Evolutionary conservation across 768 basidiomycete species (phyloP).

Genomic region (Pulveroboletus sp.): DNA sequence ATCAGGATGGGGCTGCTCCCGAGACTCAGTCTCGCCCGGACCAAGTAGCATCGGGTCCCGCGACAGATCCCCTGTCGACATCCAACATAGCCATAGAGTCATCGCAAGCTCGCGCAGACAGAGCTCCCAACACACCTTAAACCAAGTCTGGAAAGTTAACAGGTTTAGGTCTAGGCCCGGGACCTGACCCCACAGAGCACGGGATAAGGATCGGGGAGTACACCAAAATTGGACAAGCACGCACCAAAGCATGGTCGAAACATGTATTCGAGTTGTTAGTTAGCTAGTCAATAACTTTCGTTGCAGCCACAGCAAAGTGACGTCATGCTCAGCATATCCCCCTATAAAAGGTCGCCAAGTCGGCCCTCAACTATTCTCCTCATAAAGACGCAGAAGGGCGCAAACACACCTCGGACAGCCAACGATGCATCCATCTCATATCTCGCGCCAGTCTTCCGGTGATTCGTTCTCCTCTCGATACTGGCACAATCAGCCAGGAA

Average conservation of each 20-base stretch:
- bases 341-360: constrained; percentile 20
- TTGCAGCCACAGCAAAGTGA: constrained; percentile 15
- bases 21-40: too few relatives aligned
- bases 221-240: too few relatives aligned
- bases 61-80: too few relatives aligned
- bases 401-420: not conserved
- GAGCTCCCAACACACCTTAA: not conserved
- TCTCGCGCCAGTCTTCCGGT: constrained; percentile 23
- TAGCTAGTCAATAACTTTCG: too few relatives aligned
- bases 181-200: too few relatives aligned
- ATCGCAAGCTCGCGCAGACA: not conserved
- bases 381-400: not conserved
- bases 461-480: constrained; percentile 29
- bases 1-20: not conserved
- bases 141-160: too few relatives aligned
- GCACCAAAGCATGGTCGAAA: not conserved
- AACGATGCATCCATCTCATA: constrained; percentile 25
- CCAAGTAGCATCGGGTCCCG: too few relatives aligned
- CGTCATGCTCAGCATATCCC: constrained; percentile 24
- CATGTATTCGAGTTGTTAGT: not conserved
- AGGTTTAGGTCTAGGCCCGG: too few relatives aligned
- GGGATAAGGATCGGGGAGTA: too few relatives aligned
- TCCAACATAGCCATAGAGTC: too few relatives aligned
- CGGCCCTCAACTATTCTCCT: constrained; percentile 15
- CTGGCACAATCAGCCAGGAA: constrained; percentile 32